Evolutionary conservation across 2,329 filamentous ascomycete species (phyloP), one percentile per base, ranked within the genome.

Genomic region (Fusarium sp.): DNA sequence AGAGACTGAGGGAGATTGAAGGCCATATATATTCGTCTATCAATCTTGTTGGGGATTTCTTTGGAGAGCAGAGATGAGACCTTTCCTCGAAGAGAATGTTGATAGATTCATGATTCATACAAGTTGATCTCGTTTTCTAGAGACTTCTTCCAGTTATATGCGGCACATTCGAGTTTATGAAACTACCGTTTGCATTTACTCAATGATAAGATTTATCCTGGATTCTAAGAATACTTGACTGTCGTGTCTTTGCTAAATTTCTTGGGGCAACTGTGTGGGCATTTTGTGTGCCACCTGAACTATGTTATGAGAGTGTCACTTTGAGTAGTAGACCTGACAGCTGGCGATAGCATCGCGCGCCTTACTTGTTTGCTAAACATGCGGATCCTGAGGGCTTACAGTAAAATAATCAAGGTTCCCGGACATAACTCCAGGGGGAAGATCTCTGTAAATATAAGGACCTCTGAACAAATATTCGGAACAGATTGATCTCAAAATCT

Each of bases 391-490:
- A 32, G 47, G 32, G 8, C 8, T 18, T 13, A 10, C n/a, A 48
- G 22, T 50, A n/a, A n/a, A n/a, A n/a, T n/a, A n/a, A n/a, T n/a
- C n/a, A n/a, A n/a, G n/a, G n/a, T n/a, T n/a, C n/a, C n/a, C n/a
- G n/a, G n/a, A 4, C 17, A 5, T 3, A 34, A 14, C 8, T 2
- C 30, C 22, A 24, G 3, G 4, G 4, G 10, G 12, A 15, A 28
- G 1, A 22, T 28, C 13, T 3, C 3, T 15, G 44, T 15, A 13
- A 22, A 8, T 48, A 11, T 15, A 15, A 3, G 3, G n/a, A 11
- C 6, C 17, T 10, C 11, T 11, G 6, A 15, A 4, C n/a, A 12
- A 51, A 10, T 24, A 1, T 1, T 24, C 2, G 14, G 8, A n/a
- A 3, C 17, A 20, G 3, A 15, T 2, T 13, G 18, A 3, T 20